Base-by-base conservation (phyloP, 2,329 filamentous ascomycete genomes). In the Talaromyces sp. region DNA sequence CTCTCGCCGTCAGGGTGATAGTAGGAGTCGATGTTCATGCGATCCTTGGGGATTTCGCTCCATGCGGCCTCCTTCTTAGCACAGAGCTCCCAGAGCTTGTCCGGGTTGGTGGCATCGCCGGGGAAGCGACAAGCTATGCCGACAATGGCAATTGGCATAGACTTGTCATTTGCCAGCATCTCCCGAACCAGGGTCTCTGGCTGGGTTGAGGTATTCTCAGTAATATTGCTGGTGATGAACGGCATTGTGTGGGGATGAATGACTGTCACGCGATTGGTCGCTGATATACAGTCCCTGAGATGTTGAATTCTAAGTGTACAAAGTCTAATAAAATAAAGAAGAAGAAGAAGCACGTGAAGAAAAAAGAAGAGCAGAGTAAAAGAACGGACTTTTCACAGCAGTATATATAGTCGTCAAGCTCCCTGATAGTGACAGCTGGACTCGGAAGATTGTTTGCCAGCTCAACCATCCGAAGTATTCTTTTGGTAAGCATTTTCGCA, bases 11-110 rank as follows among this genome's bases (percentile, higher is more conserved):
- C 29, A 7, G 41, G 27, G 21, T 62, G 60, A 46, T 57, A 59
- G 43, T 51, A 59, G 4, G 41, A 29, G 3, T 54, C 27, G 19
- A 31, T 50, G 29, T 48, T 52, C 41, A 62, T 59, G 5, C 60
- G 60, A 12, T 50, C 38, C n/a, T 53, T 24, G 8, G 38, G 31
- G 9, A 58, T 26, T 11, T 29, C 6, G 3, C 11, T 38, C 3
- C 12, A 21, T 11, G 62, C 48, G 27, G 64, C 59, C 10, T 59
- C 24, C 7, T 55, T 60, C 11, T 62, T 50, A 14, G 32, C 26
- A 62, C 64, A 27, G 65, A 65, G 58, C 5, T 51, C 54, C 59
- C 59, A 63, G 21, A 63, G 51, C 21, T 59, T 51, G 26, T 46
- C 32, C 1, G 59, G 51, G 3, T 54, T 50, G 6, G 27, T 31